Conservation (phyloP, 208 protist species). For the Angomonas ambiguus region DNA sequence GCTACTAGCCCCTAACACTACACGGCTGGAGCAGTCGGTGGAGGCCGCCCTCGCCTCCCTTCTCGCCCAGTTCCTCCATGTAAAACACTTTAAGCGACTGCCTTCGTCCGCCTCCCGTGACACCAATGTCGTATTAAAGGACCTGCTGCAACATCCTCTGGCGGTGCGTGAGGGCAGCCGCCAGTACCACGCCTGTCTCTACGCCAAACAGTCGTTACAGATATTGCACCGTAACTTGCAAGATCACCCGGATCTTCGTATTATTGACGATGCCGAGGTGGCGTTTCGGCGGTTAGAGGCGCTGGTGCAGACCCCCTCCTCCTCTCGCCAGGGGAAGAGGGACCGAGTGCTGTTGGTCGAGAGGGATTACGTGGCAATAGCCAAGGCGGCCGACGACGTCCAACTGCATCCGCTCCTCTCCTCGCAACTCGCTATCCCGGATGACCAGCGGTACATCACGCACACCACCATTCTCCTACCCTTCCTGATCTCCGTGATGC, state of each 20-base stretch:
- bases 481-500: slow-evolving; percentile 24
- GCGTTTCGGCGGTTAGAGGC: slow-evolving; percentile 26
- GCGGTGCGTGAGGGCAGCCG: slow-evolving; percentile 21
- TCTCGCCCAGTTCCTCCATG: slow-evolving; percentile 26
- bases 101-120: slow-evolving; percentile 38
- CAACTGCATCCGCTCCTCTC: slow-evolving; percentile 70
- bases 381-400: slow-evolving; percentile 59
- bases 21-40: slow-evolving; percentile 23
- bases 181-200: slow-evolving; percentile 37
- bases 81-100: slow-evolving; percentile 40
- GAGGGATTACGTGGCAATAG: slow-evolving; percentile 44
- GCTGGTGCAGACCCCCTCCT: slow-evolving; percentile 11
- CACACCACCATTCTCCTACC: slow-evolving; percentile 66
- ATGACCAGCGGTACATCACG: slow-evolving; percentile 54
- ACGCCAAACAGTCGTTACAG: slow-evolving; percentile 45
- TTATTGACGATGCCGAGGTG: slow-evolving; percentile 25
- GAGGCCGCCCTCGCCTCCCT: slow-evolving; percentile 45
- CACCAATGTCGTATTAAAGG: no score
- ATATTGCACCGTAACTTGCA: slow-evolving; percentile 32
- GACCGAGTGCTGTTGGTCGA: slow-evolving; percentile 65
- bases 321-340: slow-evolving; percentile 38
- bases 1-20: neutral
- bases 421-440: slow-evolving; percentile 77
- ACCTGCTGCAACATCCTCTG: no score
- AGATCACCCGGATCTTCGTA: slow-evolving; percentile 50